Evolutionary conservation across 176 grass and related monocot genomes (phyloP), one percentile per base, ranked within the genome.

Genomic region (Avena sativa): DNA sequence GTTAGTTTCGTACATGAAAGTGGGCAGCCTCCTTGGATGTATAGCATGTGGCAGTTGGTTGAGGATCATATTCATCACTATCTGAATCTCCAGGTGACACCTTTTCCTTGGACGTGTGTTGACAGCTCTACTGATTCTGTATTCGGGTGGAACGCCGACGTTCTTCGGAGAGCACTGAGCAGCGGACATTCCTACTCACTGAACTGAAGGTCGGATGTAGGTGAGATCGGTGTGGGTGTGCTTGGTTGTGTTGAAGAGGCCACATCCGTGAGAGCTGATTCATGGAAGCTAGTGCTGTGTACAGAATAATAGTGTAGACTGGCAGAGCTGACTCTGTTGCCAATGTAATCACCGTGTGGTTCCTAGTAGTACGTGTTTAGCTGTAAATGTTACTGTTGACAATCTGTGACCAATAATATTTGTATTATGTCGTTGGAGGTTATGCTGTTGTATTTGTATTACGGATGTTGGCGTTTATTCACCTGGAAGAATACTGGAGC

Each of bases 41-140:
- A 48, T 74, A 36, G 23, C 17, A 9, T 62, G 12, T 74, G 38
- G 43, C 62, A 13, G 65, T 85, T 79, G 62, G 69, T 85, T 68
- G 79, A 87, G 81, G 64, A 76, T 73, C 63, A 6, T 93, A 6
- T 93, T 55, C 83, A 80, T 55, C 67, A 73, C 86, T 84, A 85
- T 87, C 72, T 91, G 80, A 83, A 91, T 95, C 80, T 89, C 65
- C 93, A 95, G 93, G 93, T 93, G 91, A 95, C 91, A 92, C 89
- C 81, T 91, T 90, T 92, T 90, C 90, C 76, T 84, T 88, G 76
- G 78, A 92, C 90, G 78, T 95, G 87, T 94, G 85, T 94, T 91
- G 64, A 89, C 91, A 95, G 93, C 86, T 91, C 91, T 81, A 91
- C 89, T 16, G 93, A 93, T 83, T 95, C 93, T 16, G 84, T 89